Conservation (phyloP, 495 filamentous ascomycete genomes). For the Aspergillus heteromorphus region DNA sequence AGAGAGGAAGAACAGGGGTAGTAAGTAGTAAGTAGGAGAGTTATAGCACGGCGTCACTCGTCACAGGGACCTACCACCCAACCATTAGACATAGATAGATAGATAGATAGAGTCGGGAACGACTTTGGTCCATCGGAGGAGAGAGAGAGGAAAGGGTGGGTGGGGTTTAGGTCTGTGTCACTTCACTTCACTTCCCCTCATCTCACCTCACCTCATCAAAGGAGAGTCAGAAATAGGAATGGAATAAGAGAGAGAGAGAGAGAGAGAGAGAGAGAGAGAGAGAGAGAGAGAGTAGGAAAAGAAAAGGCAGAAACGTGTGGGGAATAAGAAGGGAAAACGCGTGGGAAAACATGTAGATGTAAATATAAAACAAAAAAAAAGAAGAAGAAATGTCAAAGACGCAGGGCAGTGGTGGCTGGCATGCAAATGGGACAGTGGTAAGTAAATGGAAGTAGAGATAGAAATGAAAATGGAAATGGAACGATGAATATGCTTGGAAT, state of each 20-base stretch:
- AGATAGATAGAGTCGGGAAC: slow-evolving; percentile 16
- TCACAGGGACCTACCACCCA: slow-evolving; percentile 31
- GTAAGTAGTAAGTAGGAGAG: too few relatives aligned
- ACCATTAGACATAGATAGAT: slow-evolving; percentile 23
- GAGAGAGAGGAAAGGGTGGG: slow-evolving; percentile 19
- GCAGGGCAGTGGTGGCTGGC: too few relatives aligned
- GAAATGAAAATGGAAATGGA: slow-evolving; percentile 16
- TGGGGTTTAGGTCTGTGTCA: slow-evolving; percentile 20
- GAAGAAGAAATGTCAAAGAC: slow-evolving; percentile 7
- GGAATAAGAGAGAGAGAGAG: slow-evolving; percentile 8
- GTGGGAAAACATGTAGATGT: too few relatives aligned
- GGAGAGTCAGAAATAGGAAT: too few relatives aligned
- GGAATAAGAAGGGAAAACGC: slow-evolving; percentile 23
- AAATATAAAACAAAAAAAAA: slow-evolving; percentile 14
- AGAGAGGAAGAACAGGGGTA: slow-evolving; percentile 12
- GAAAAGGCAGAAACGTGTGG: slow-evolving; percentile 20
- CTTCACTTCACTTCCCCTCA: too few relatives aligned
- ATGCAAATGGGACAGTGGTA: slow-evolving; percentile 7
- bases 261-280: slow-evolving; percentile 4
- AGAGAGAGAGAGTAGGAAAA: slow-evolving; percentile 14
- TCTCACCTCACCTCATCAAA: too few relatives aligned
- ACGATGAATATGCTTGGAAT: slow-evolving; percentile 10
- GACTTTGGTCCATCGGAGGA: slow-evolving; percentile 14
- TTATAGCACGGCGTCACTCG: slow-evolving; percentile 22
- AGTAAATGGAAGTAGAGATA: slow-evolving; percentile 26